These are phyloP conservation scores for Linderniella brevidens DNA, from an alignment of 257 asterid species.

Conservation along the genomic window DNA sequence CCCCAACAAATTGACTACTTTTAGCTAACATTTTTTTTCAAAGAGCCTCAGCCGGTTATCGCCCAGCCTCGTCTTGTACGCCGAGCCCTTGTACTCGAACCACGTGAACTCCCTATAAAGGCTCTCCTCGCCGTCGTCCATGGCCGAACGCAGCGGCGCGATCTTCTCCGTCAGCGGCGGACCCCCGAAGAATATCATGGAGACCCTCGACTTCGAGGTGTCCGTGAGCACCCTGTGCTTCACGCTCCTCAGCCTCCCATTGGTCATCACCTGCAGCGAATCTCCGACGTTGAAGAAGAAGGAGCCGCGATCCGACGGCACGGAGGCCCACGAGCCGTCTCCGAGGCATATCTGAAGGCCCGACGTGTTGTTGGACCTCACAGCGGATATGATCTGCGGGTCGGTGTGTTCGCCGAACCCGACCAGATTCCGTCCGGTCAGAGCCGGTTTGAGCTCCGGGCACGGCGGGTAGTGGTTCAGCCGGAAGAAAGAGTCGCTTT, in stretches of 20 bases:
- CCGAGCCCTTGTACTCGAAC: slow-evolving; percentile 49
- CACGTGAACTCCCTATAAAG: slow-evolving; percentile 58
- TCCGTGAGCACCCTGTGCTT: slow-evolving; percentile 48
- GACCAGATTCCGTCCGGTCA: slow-evolving; percentile 13
- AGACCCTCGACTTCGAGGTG: slow-evolving; percentile 20
- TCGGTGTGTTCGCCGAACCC: slow-evolving; percentile 56
- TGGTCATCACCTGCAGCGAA: slow-evolving; percentile 28
- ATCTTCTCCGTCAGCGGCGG: slow-evolving; percentile 37
- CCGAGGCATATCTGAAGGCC: slow-evolving; percentile 31
- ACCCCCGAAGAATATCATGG: slow-evolving; percentile 64
- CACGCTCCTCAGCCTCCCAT: slow-evolving; percentile 45
- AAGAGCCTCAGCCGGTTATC: slow-evolving; percentile 35
- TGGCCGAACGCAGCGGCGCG: slow-evolving; percentile 15
- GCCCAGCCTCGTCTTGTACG: slow-evolving; percentile 42
- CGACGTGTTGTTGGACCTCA: slow-evolving; percentile 26
- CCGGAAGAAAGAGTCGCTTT: slow-evolving; percentile 32
- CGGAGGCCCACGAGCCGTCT: slow-evolving; percentile 32
- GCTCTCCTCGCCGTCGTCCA: slow-evolving; percentile 41
- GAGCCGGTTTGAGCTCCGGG: slow-evolving; percentile 18
- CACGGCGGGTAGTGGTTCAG: slow-evolving; percentile 41
- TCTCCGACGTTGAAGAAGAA: slow-evolving; percentile 43
- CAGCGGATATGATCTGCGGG: slow-evolving; percentile 35
- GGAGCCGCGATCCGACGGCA: slow-evolving; percentile 32
- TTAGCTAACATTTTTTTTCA: slow-evolving; percentile 14
- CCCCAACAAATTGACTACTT: too few relatives aligned